These are phyloP conservation scores for Aspergillus sp. DNA, from an alignment of 2,329 filamentous ascomycete species.

Conservation along the genomic window DNA sequence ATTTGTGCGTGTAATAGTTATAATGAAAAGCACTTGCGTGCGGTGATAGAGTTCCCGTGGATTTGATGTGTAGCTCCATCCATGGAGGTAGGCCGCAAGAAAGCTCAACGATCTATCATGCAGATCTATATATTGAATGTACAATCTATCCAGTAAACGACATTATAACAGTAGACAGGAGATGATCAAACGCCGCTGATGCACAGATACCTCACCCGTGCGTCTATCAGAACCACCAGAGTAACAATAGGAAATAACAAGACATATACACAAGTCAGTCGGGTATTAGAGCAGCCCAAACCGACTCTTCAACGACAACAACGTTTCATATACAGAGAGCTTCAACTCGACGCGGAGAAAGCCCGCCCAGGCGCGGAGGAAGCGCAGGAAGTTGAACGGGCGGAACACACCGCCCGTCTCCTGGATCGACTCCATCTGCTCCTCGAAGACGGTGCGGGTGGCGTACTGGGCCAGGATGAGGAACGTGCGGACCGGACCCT, in stretches of 20 bases:
- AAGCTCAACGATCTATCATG: not conserved
- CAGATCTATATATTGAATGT: not conserved
- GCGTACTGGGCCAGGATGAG: conserved; percentile 65
- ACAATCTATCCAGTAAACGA: not conserved
- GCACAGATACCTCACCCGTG: conserved; percentile 7
- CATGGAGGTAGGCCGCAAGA: too few relatives aligned
- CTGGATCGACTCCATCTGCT: conserved; percentile 53
- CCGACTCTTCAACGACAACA: conserved; percentile 51
- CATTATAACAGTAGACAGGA: not conserved
- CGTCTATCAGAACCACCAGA: conserved; percentile 7
- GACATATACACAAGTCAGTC: conserved; percentile 3
- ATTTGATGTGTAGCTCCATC: not conserved
- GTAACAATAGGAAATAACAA: conserved; percentile 17
- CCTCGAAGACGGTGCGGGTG: conserved; percentile 61
- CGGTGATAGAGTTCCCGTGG: not conserved
- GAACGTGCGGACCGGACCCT: conserved; percentile 62
- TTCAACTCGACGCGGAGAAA: conserved; percentile 59
- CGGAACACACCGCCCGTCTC: conserved; percentile 52
- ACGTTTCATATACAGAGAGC: conserved; percentile 58
- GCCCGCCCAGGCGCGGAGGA: conserved; percentile 52
- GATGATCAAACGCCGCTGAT: conserved; percentile 3
- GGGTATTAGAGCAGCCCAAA: conserved; percentile 39
- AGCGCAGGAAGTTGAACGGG: conserved; percentile 51
- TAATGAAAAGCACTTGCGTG: conserved; percentile 12
- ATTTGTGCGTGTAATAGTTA: conserved; percentile 6